Evolutionary conservation across 768 basidiomycete species (phyloP).

Genomic region (Saitozyma sp.): DNA sequence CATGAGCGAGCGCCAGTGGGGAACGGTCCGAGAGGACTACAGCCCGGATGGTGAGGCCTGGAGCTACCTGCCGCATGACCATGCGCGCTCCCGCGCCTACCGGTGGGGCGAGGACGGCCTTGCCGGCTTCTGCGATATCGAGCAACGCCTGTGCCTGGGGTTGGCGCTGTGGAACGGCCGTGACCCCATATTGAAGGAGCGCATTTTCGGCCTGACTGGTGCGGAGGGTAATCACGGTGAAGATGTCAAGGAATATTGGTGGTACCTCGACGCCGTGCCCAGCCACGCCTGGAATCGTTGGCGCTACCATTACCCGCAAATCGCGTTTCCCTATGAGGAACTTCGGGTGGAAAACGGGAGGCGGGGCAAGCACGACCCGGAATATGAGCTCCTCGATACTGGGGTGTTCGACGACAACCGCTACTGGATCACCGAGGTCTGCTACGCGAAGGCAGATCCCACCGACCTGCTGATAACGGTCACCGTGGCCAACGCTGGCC

Average conservation of each 20-base stretch:
- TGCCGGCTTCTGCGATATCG: constrained; percentile 91
- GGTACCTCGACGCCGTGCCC: constrained; percentile 95
- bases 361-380: constrained; percentile 76
- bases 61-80: constrained; percentile 49
- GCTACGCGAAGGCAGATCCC: constrained; percentile 82
- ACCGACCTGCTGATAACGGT: constrained; percentile 91
- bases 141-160: constrained; percentile 85
- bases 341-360: constrained; percentile 79
- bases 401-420: constrained; percentile 85
- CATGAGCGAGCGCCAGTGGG: constrained; percentile 96
- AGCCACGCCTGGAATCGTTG: constrained; percentile 99
- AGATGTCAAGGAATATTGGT: constrained; percentile 98
- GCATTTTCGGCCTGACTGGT: constrained; percentile 91
- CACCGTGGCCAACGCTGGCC: constrained; percentile 92
- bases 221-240: constrained; percentile 97
- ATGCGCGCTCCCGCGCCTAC: constrained; percentile 67
- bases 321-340: constrained; percentile 86
- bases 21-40: constrained; percentile 97
- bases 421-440: constrained; percentile 88
- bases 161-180: constrained; percentile 91
- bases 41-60: constrained; percentile 88
- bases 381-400: constrained; percentile 91
- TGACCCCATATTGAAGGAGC: constrained; percentile 93
- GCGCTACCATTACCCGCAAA: constrained; percentile 96
- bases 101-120: constrained; percentile 99